phyloP scores from a whole-genome alignment of 306 rosid species.

The Rosa multiflora region DNA sequence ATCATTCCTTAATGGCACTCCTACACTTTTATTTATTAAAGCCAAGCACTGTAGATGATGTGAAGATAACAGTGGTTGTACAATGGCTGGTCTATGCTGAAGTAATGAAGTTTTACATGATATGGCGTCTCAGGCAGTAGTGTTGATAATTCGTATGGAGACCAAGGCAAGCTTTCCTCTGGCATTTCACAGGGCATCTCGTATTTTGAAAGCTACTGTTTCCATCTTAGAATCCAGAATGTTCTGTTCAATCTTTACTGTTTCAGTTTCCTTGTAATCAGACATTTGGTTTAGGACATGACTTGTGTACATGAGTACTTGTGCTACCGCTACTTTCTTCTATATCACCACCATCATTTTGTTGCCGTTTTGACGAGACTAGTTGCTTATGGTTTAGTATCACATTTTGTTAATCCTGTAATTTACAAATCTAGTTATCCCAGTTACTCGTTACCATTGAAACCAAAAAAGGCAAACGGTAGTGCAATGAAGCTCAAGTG shows the following conservation, averaged over 20 bases:
- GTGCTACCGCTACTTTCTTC: background rate
- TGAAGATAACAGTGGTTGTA: background rate
- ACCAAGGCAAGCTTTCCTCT: background rate
- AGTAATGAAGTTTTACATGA: background rate
- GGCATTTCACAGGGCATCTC: background rate
- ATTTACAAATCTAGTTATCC: background rate
- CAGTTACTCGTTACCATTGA: background rate
- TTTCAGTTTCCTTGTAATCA: background rate
- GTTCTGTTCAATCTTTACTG: background rate
- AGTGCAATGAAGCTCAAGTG: no score
- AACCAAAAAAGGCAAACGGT: no score
- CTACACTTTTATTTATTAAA: background rate
- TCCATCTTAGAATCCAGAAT: background rate
- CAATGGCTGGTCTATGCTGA: background rate
- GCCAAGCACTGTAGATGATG: background rate
- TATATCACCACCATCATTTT: background rate
- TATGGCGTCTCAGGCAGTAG: background rate
- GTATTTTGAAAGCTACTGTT: background rate
- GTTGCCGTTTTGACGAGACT: background rate
- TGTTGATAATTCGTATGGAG: background rate
- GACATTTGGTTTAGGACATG: background rate
- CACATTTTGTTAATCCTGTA: background rate
- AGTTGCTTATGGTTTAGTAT: background rate
- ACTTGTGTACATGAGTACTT: background rate
- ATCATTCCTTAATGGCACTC: background rate